These are phyloP conservation scores for Apiospora phragmitis DNA, from an alignment of 2,329 filamentous ascomycete genomes.

Conservation along the genomic window DNA sequence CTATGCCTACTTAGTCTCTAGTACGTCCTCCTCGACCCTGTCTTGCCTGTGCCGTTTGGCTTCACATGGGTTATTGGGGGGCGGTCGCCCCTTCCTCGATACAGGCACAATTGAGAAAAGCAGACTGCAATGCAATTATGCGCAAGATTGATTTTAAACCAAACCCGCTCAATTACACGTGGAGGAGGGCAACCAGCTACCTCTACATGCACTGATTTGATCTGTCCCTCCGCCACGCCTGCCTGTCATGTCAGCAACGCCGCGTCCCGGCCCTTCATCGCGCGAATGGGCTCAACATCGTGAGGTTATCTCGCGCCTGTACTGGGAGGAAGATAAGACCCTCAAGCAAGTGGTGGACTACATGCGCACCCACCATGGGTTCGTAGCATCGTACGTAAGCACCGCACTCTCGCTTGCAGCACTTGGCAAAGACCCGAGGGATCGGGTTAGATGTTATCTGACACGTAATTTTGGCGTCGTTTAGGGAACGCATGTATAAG, in stretches of 20 bases:
- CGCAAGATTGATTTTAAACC: background rate
- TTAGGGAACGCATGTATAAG: background rate
- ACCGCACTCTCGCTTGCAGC: background rate
- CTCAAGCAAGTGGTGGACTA: background rate
- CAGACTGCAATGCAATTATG: background rate
- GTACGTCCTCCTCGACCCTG: too few species aligned
- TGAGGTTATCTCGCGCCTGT: background rate
- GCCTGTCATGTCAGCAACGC: background rate
- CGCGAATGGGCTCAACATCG: background rate
- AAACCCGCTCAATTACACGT: background rate
- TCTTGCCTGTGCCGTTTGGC: too few species aligned
- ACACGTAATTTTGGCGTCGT: background rate
- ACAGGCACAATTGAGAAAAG: background rate
- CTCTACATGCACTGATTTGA: too few species aligned
- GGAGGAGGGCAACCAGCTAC: background rate
- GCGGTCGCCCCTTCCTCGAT: background rate
- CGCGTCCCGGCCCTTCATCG: background rate
- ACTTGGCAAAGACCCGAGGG: background rate
- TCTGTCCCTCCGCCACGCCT: background rate
- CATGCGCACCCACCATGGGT: background rate
- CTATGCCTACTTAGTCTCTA: background rate
- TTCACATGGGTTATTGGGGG: too few species aligned
- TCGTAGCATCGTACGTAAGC: background rate
- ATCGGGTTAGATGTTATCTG: background rate
- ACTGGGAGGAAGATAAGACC: conserved; percentile 4